Evolutionary conservation across 805 yeast genomes (phyloP), one percentile per base, ranked within the genome.

Genomic region (Wickerhamiella kurtzmanii): DNA sequence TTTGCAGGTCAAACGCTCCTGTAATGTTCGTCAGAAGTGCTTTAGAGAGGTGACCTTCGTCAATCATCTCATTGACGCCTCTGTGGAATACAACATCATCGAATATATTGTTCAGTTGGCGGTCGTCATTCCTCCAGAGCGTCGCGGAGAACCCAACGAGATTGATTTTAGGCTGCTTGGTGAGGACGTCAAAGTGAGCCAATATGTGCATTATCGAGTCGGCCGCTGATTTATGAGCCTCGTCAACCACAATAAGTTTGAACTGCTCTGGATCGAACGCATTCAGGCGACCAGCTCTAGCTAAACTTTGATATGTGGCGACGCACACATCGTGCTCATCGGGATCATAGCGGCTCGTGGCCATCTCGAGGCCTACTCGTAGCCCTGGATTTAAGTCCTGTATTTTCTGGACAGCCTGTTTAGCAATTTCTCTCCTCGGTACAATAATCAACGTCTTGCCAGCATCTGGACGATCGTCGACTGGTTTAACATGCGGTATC

Each of bases 61-160:
- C 58, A 18, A 89, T 76, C 82, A 88, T 76, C 22, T 78, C 76
- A 16, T 73, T 57, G 19, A 86, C 68, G 5, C 71, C 76, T 54
- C 80, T 70, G 56, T 83, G 83, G 56, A 71, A 87, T 0, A 80
- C 88, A 22, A 88, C 74, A 48, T 82, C 72, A 54, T 88, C 89
- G 62, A 86, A 77, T 0, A 76, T 75, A 17, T 63, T 56, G 11
- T 74, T 72, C 41, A 89, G 62, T 0, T 79, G 70, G 46, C 69
- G 65, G 3, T 75, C 76, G 61, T 88, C 97, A n/a, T 75, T 74
- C 48, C 97, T 64, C 55, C 76, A 77, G 58, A 88, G 63, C 0
- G 97, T 88, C 0, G 96, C 97, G 13, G 94, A 80, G 54, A 89
- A 85, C 2, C 97, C 96, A 15, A 85, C 67, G 0, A 85, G 75